Percentiles rank a stretch among this genome's conserved stretches.
Evolutionary conservation across 768 basidiomycete genomes (phyloP).

Genomic region (Sarcomyxa edulis): DNA sequence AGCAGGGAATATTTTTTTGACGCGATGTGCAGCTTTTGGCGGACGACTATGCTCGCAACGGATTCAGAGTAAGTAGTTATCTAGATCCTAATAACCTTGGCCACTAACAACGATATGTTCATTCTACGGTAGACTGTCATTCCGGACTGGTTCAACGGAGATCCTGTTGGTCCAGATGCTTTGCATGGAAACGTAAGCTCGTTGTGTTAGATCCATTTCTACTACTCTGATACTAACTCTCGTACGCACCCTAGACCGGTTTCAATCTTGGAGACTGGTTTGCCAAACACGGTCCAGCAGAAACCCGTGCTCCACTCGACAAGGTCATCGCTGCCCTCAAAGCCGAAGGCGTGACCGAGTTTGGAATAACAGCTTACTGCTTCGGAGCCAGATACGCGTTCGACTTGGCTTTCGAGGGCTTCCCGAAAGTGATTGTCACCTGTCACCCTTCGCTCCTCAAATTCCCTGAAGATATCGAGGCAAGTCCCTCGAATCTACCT

Average conservation of each 20-base stretch:
- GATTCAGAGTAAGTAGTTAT: constrained; percentile 31
- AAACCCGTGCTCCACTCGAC: constrained; percentile 46
- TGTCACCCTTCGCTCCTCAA: constrained; percentile 62
- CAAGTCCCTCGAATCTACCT: too few relatives aligned
- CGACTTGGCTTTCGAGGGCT: constrained; percentile 54
- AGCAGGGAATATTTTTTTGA: neutral
- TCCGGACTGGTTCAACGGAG: constrained; percentile 38
- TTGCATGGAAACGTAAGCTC: constrained; percentile 27
- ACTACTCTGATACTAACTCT: neutral
- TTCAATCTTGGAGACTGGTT: constrained; percentile 43
- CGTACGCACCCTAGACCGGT: constrained; percentile 12
- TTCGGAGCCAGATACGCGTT: constrained; percentile 60
- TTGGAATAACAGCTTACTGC: constrained; percentile 68
- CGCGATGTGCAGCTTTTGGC: constrained; percentile 34
- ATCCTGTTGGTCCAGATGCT: constrained; percentile 31
- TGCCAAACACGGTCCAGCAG: constrained; percentile 27
- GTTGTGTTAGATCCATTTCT: too few relatives aligned
- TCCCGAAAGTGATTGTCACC: constrained; percentile 41
- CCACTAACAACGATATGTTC: neutral
- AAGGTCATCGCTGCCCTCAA: constrained; percentile 54
- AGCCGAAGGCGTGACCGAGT: constrained; percentile 47
- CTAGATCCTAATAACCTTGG: neutral
- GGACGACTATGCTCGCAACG: constrained; percentile 40
- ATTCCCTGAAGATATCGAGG: constrained; percentile 58
- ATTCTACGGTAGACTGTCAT: constrained; percentile 29